These are phyloP conservation scores for Allium cepa DNA, from an alignment of 106 monocot species.

Conservation along the genomic window DNA sequence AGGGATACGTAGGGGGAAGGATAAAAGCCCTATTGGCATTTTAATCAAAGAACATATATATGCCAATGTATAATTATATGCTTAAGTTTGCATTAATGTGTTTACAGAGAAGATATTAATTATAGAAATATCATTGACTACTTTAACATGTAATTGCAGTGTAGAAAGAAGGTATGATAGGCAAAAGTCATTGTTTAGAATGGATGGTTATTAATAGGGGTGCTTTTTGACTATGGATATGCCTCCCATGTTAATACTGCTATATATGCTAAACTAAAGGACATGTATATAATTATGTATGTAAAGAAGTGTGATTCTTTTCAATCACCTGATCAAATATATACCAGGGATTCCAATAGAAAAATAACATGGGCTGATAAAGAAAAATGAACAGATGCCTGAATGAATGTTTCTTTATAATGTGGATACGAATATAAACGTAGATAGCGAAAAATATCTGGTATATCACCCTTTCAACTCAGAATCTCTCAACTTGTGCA, in stretches of 20 bases:
- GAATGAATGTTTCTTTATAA: neutral
- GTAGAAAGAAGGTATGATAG: neutral
- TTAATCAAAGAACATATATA: neutral
- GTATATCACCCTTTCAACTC: neutral
- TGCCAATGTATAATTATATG: neutral
- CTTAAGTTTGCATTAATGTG: neutral
- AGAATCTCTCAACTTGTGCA: neutral
- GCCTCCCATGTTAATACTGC: neutral
- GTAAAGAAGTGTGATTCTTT: slow-evolving; percentile 1
- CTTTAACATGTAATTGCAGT: neutral
- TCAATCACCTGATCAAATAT: slow-evolving; percentile 6
- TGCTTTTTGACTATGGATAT: neutral
- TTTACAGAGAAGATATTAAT: neutral
- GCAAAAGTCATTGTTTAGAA: slow-evolving; percentile 10
- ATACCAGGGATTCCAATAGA: neutral
- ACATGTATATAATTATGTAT: neutral
- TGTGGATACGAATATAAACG: neutral
- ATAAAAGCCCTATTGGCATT: too few species aligned
- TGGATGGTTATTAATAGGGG: neutral
- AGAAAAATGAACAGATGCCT: neutral
- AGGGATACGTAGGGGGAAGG: neutral
- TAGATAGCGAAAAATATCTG: neutral
- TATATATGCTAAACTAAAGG: neutral
- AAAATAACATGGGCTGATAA: neutral
- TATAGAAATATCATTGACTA: neutral